Conservation (phyloP, 2,329 filamentous ascomycete genomes). For the Ilyonectria sp. region DNA sequence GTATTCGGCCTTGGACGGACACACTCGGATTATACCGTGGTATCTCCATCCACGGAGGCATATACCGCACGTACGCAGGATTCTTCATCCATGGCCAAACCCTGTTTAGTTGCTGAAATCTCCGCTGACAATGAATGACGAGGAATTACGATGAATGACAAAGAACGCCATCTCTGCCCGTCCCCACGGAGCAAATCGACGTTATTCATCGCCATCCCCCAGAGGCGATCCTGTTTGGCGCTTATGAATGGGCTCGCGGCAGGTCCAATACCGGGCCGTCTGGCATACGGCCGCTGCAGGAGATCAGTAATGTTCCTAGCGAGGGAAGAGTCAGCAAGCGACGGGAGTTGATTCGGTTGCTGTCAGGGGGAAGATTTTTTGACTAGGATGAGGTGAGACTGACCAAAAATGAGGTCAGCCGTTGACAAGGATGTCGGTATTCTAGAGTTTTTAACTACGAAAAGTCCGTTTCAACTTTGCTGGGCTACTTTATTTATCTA, state of each 20-base stretch:
- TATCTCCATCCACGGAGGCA: not conserved
- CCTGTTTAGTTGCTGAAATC: not conserved
- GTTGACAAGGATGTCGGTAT: too few relatives aligned
- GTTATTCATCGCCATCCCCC: not conserved
- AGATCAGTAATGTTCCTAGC: not conserved
- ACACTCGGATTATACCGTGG: not conserved
- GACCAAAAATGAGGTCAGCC: not conserved
- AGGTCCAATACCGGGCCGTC: not conserved
- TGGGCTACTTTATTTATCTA: too few relatives aligned
- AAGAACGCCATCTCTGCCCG: not conserved
- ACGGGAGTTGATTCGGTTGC: not conserved
- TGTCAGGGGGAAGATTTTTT: not conserved
- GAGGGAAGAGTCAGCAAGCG: not conserved
- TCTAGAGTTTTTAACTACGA: too few relatives aligned
- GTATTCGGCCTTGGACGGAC: not conserved
- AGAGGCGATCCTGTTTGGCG: not conserved
- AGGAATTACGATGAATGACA: conserved; percentile 3
- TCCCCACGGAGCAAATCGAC: too few relatives aligned
- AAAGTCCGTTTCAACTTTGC: too few relatives aligned
- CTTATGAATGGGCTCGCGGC: not conserved
- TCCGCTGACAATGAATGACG: not conserved
- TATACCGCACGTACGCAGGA: not conserved
- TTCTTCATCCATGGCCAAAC: not conserved
- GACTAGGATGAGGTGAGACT: not conserved
- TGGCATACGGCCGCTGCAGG: not conserved